Evolutionary conservation across 164 flowering plant genomes (phyloP).

Genomic region (Stephania yunnanensis): DNA sequence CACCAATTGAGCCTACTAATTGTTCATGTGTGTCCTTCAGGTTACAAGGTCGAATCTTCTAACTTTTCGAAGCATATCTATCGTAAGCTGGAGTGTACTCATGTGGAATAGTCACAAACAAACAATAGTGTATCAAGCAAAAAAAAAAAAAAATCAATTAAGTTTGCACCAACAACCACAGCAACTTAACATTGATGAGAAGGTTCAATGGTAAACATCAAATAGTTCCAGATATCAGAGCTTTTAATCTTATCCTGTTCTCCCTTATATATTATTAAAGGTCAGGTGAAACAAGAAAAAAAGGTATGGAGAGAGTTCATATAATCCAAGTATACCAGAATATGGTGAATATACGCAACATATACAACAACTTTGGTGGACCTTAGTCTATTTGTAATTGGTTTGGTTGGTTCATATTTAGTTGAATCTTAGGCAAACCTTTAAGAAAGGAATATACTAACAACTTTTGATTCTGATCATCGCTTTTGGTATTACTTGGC

Average conservation of each 20-base stretch:
- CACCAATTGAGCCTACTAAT: no score
- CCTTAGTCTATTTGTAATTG: no score
- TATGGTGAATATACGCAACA: background rate
- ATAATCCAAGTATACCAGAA: background rate
- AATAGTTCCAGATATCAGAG: background rate
- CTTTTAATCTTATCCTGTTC: background rate
- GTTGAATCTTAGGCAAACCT: background rate
- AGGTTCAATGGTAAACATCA: background rate
- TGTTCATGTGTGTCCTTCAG: no score
- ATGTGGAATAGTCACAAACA: no score
- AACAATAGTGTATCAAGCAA: no score
- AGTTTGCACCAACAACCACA: background rate
- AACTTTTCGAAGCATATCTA: no score
- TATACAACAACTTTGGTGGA: background rate
- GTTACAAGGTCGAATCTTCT: no score
- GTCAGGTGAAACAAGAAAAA: background rate
- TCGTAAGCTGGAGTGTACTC: no score
- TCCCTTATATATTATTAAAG: background rate
- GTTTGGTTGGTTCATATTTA: background rate
- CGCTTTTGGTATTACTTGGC: background rate
- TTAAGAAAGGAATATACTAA: background rate
- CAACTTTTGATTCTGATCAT: background rate
- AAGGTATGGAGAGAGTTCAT: background rate
- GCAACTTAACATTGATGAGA: background rate
- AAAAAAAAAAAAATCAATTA: no score